These are phyloP conservation scores for Tuber brumale DNA, from an alignment of 495 filamentous ascomycete genomes.

Conservation along the genomic window DNA sequence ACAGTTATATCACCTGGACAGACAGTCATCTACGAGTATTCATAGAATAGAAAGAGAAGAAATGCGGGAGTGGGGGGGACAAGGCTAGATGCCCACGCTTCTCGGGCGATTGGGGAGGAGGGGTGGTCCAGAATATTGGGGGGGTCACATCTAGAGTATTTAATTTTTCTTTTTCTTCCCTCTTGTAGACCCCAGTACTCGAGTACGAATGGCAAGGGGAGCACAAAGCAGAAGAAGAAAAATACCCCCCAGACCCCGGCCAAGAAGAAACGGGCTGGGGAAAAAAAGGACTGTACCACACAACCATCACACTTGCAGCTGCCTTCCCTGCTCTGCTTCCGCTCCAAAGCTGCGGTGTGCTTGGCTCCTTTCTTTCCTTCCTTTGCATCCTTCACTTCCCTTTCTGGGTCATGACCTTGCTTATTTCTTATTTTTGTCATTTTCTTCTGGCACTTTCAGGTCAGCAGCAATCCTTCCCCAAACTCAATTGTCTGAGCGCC, in stretches of 20 bases:
- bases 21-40: background rate
- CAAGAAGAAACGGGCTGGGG: background rate
- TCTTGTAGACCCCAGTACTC: background rate
- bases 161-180: background rate
- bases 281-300: background rate
- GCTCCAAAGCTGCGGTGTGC: background rate
- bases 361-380: background rate
- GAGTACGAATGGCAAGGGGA: too few relatives aligned
- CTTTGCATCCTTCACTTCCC: background rate
- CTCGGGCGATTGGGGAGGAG: slow-evolving; percentile 1
- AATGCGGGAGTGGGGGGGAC: background rate
- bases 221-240: background rate
- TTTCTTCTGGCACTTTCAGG: background rate
- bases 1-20: background rate
- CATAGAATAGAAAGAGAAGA: background rate
- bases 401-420: background rate
- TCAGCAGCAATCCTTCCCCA: background rate
- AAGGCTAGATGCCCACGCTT: background rate
- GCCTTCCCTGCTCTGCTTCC: background rate
- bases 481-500: background rate
- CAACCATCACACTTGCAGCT: background rate
- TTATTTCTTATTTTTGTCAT: background rate
- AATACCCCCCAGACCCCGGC: background rate
- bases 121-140: background rate
- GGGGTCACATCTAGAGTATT: background rate